Conservation (phyloP, 768 basidiomycete genomes). For the Phanerochaete carnosa region DNA sequence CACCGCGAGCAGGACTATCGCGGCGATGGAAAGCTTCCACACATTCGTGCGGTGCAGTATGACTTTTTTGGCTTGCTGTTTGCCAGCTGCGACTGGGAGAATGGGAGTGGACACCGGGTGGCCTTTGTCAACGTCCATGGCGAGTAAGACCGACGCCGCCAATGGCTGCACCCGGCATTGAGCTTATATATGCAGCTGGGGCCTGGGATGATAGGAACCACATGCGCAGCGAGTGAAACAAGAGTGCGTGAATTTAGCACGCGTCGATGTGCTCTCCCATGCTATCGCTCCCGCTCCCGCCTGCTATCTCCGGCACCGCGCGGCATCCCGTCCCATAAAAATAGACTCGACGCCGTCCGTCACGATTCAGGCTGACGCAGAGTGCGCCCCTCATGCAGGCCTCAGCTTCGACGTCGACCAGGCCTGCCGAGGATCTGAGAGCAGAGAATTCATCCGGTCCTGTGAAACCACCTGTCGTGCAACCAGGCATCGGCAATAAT, state of each 20-base stretch:
- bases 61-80: not conserved
- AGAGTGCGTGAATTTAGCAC: not conserved
- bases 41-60: not conserved
- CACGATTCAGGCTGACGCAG: not conserved
- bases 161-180: not conserved
- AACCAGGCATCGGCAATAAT: slow-evolving; percentile 30
- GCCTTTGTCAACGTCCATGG: slow-evolving; percentile 10
- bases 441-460: not conserved
- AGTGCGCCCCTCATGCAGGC: not conserved
- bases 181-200: not conserved
- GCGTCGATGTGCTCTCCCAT: not conserved
- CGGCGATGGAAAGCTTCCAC: not conserved
- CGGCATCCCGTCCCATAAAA: not conserved
- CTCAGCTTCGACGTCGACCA: not conserved
- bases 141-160: not conserved
- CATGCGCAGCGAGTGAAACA: not conserved
- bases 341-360: not conserved
- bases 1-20: not conserved
- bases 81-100: not conserved
- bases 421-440: not conserved
- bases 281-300: not conserved
- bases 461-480: slow-evolving; percentile 29
- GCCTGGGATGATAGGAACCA: not conserved
- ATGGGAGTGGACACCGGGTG: not conserved
- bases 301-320: not conserved